Evolutionary conservation across 2,329 filamentous ascomycete species (phyloP).

Genomic region (Hypoxylon rubiginosum): DNA sequence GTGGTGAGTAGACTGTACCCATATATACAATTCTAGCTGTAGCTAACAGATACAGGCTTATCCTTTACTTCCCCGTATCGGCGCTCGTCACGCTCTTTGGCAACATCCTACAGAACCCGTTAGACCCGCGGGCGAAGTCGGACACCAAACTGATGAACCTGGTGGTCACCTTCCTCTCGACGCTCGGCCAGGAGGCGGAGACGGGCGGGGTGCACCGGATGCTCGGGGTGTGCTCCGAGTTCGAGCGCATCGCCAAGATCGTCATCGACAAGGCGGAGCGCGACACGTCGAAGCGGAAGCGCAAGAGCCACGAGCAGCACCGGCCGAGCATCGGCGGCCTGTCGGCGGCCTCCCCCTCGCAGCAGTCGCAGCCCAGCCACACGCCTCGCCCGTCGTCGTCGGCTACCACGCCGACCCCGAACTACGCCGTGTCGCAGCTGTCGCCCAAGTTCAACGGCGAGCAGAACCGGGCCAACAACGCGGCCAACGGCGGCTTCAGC

Average conservation of each 20-base stretch:
- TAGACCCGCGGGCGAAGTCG: constrained; percentile 87
- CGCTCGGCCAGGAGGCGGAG: constrained; percentile 88
- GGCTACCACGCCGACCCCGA: constrained; percentile 47
- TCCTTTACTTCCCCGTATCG: constrained; percentile 96
- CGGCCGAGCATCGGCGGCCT: constrained; percentile 33
- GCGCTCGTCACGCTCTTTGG: constrained; percentile 95
- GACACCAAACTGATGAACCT: constrained; percentile 93
- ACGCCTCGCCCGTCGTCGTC: constrained; percentile 43
- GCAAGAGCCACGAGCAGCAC: constrained; percentile 75
- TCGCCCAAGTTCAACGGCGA: constrained; percentile 53
- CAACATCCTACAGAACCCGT: constrained; percentile 95
- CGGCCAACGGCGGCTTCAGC: constrained; percentile 52
- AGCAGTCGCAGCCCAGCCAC: constrained; percentile 17
- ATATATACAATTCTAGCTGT: not conserved
- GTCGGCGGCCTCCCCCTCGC: constrained; percentile 44
- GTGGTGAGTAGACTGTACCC: constrained; percentile 73
- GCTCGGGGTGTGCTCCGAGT: constrained; percentile 94
- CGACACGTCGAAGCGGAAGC: constrained; percentile 84
- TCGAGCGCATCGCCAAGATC: constrained; percentile 91
- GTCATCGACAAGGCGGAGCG: constrained; percentile 93
- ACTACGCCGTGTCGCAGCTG: constrained; percentile 50
- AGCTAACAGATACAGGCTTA: constrained; percentile 71
- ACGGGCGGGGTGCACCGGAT: constrained; percentile 94
- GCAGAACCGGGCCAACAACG: constrained; percentile 52
- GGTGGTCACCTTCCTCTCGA: constrained; percentile 91